Evolutionary conservation across 768 basidiomycete species (phyloP).

Genomic region (Phallus indusiatus): DNA sequence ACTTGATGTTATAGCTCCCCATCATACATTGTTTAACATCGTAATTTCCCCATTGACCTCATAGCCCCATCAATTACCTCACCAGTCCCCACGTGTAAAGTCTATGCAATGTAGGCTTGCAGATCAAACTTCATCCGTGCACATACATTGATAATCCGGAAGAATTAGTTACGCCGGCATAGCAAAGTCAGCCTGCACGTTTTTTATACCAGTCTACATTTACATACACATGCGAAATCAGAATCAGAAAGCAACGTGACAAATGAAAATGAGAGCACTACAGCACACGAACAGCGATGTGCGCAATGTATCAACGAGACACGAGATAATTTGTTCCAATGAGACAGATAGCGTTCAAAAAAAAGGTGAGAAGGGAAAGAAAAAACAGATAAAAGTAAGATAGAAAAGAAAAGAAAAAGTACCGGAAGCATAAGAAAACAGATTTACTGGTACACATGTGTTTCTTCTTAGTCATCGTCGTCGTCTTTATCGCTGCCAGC

Average conservation of each 20-base stretch:
- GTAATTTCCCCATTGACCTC: too few relatives aligned
- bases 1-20: too few relatives aligned
- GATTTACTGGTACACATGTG: neutral
- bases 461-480: conserved; percentile 35
- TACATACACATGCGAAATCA: conserved; percentile 6
- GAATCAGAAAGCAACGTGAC: conserved; percentile 2
- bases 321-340: neutral
- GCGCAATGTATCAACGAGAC: neutral
- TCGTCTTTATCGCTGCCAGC: conserved; percentile 31
- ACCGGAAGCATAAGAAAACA: neutral
- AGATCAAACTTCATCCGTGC: too few relatives aligned
- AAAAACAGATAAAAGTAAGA: neutral
- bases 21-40: too few relatives aligned
- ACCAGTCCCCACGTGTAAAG: too few relatives aligned
- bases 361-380: neutral
- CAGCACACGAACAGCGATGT: neutral
- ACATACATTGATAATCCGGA: too few relatives aligned
- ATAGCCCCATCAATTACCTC: too few relatives aligned
- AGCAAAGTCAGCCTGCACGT: neutral
- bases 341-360: neutral
- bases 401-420: neutral
- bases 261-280: neutral
- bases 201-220: conserved; percentile 8
- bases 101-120: too few relatives aligned
- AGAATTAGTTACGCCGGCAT: too few relatives aligned